phyloP scores from a whole-genome alignment of 176 grass and related monocot genomes.

The Aegilops umbellulata region DNA sequence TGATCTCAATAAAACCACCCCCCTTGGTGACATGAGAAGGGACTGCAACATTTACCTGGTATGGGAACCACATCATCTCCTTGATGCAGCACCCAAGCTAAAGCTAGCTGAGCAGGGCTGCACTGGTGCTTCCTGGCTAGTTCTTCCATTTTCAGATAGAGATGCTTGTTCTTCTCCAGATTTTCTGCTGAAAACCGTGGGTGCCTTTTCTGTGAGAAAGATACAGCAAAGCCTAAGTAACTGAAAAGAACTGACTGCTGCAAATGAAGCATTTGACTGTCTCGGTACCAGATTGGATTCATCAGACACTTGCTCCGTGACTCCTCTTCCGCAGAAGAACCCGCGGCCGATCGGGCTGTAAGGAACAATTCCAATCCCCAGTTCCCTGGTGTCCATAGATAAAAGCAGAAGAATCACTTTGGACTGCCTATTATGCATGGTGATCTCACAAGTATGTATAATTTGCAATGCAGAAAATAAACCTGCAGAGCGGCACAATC shows the following conservation, averaged over 20 bases:
- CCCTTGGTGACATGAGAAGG: not conserved
- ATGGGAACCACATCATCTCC: slow-evolving; percentile 71
- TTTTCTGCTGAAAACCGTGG: slow-evolving; percentile 58
- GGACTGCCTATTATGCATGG: no score
- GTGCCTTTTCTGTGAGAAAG: slow-evolving; percentile 37
- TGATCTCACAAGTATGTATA: not conserved
- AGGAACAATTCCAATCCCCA: slow-evolving; percentile 82
- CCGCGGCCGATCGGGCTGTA: slow-evolving; percentile 73
- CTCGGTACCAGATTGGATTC: slow-evolving; percentile 52
- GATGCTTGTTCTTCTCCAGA: slow-evolving; percentile 66
- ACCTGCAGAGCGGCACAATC: slow-evolving; percentile 82
- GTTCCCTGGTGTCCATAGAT: slow-evolving; percentile 28
- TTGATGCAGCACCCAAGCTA: slow-evolving; percentile 77
- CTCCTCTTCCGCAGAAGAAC: slow-evolving; percentile 60
- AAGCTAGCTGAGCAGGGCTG: slow-evolving; percentile 58
- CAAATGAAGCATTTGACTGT: not conserved
- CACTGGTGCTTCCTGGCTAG: slow-evolving; percentile 63
- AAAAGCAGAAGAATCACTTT: not conserved
- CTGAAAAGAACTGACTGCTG: not conserved
- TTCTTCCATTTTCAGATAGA: slow-evolving; percentile 46
- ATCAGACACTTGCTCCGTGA: slow-evolving; percentile 42
- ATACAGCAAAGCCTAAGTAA: not conserved
- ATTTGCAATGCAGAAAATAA: not conserved
- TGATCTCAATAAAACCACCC: not conserved
- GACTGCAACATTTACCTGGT: slow-evolving; percentile 52